Conservation (phyloP, 225 moss, liverwort and hornwort genomes). For the Pseudisothecium myosuroides region DNA sequence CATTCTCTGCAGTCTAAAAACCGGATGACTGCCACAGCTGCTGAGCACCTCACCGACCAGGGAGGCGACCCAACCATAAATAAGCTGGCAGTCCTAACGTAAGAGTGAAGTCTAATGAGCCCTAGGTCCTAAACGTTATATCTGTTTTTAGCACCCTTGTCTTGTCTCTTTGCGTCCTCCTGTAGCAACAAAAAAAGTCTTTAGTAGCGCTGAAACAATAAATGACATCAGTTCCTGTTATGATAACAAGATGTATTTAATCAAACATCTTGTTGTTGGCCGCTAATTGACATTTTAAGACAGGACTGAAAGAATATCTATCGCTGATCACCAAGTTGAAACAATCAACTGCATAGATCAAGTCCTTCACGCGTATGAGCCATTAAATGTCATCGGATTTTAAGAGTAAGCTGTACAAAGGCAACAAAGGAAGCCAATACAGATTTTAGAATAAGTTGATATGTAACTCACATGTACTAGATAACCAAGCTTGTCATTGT, state of each 20-base stretch:
- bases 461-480: constrained; percentile 54
- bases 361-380: background rate
- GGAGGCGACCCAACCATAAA: background rate
- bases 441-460: background rate
- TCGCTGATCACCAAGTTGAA: background rate
- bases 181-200: background rate
- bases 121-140: constrained; percentile 38
- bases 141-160: constrained; percentile 64
- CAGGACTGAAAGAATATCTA: background rate
- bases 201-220: background rate
- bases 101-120: background rate
- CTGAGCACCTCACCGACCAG: background rate
- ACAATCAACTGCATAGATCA: background rate
- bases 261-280: background rate
- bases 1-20: background rate
- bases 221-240: background rate
- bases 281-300: background rate
- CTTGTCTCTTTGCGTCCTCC: constrained; percentile 68
- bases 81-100: background rate
- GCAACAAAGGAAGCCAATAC: background rate
- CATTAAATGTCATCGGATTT: background rate
- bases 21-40: background rate
- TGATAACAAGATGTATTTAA: background rate
- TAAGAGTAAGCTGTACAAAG: background rate
- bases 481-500: constrained; percentile 64